Percentiles rank a stretch among this genome's conserved stretches.
phyloP scores from a whole-genome alignment of 495 filamentous ascomycete genomes.

The Acidiella bohemica region DNA sequence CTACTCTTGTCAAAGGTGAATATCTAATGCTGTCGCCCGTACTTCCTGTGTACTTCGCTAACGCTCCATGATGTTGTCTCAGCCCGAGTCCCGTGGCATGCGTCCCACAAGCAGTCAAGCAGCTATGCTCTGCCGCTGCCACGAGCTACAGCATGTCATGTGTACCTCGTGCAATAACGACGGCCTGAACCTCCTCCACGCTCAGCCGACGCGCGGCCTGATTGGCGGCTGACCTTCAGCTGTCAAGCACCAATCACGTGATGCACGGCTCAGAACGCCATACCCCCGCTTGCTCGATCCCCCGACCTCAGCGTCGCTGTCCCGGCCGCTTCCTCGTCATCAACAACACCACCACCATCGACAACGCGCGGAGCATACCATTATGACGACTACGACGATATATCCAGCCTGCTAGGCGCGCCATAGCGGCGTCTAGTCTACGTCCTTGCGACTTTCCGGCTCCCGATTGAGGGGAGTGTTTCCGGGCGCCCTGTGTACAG shows the following conservation, averaged over 20 bases:
- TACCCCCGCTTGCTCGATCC: neutral
- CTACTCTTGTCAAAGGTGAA: too few species aligned
- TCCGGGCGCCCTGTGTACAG: neutral
- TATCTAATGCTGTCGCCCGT: too few species aligned
- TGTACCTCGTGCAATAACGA: too few species aligned
- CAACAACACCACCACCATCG: slow-evolving; percentile 5
- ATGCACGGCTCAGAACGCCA: neutral
- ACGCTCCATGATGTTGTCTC: too few species aligned
- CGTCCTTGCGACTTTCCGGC: slow-evolving; percentile 11
- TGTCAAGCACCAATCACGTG: slow-evolving; percentile 4
- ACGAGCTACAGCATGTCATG: too few species aligned
- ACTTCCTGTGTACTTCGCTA: too few species aligned
- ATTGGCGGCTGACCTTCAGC: slow-evolving; percentile 9
- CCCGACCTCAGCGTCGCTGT: neutral
- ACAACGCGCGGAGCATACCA: neutral
- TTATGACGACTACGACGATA: slow-evolving; percentile 3
- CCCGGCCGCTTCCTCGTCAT: neutral
- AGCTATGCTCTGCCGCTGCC: too few species aligned
- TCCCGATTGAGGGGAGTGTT: slow-evolving; percentile 19
- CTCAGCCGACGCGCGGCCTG: neutral
- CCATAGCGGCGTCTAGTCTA: slow-evolving; percentile 16
- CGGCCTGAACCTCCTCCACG: neutral
- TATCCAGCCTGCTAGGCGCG: slow-evolving; percentile 18
- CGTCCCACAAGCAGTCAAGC: too few species aligned
- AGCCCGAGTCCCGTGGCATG: too few species aligned